phyloP scores from a whole-genome alignment of 192 early-diverging fungal genomes.

The Entophlyctis luteolus region DNA sequence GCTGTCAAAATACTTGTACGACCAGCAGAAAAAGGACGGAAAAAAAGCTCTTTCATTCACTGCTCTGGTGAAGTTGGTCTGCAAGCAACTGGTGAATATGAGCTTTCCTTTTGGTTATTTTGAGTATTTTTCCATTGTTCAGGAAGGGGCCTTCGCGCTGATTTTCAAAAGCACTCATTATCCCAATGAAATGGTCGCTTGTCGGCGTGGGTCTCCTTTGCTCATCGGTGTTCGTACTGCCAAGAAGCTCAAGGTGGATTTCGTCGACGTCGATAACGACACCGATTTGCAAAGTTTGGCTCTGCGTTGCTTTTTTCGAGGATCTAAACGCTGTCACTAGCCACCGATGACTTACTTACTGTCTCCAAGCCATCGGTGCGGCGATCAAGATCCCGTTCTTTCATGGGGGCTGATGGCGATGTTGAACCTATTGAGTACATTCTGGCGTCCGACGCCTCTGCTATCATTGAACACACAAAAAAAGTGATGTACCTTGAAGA shows the following conservation, averaged over 20 bases:
- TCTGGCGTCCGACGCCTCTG: slow-evolving; percentile 60
- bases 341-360: slow-evolving; percentile 30
- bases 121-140: neutral
- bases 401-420: slow-evolving; percentile 55
- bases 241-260: slow-evolving; percentile 66
- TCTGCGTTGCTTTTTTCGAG: neutral
- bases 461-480: slow-evolving; percentile 69
- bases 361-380: slow-evolving; percentile 37
- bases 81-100: slow-evolving; percentile 52
- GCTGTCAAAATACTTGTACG: slow-evolving; percentile 62
- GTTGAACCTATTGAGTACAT: slow-evolving; percentile 60
- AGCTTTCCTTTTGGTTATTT: neutral
- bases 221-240: slow-evolving; percentile 60
- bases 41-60: slow-evolving; percentile 47
- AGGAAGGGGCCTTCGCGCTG: slow-evolving; percentile 63
- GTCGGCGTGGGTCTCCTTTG: slow-evolving; percentile 60
- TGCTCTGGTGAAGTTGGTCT: slow-evolving; percentile 54
- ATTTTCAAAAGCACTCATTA: slow-evolving; percentile 59
- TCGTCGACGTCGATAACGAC: slow-evolving; percentile 59
- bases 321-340: too few species aligned
- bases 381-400: slow-evolving; percentile 52
- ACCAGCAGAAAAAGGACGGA: slow-evolving; percentile 49
- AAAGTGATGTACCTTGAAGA: slow-evolving; percentile 64
- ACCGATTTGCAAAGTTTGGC: slow-evolving; percentile 8
- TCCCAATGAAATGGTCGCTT: slow-evolving; percentile 57